phyloP scores from a whole-genome alignment of 257 asterid genomes.

The Salvia hispanica region DNA sequence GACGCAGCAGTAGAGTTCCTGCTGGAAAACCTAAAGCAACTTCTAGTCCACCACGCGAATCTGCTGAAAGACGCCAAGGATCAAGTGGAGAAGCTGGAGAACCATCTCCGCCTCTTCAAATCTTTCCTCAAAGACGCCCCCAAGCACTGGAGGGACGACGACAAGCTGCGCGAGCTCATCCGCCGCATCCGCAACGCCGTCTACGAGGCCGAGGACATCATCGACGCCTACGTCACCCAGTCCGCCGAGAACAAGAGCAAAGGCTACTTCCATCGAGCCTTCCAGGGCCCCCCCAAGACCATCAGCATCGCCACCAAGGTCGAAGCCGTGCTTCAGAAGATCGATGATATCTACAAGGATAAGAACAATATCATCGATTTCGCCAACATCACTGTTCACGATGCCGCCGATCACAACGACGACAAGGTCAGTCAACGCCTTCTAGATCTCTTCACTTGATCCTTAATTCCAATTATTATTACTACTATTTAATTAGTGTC shows the following conservation, averaged over 20 bases:
- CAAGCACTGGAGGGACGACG: conserved; percentile 15
- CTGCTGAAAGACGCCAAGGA: conserved; percentile 17
- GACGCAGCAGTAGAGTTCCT: conserved; percentile 38
- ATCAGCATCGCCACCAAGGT: conserved; percentile 25
- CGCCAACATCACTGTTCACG: not conserved
- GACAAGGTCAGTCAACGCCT: not conserved
- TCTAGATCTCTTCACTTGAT: too few species aligned
- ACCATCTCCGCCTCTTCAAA: conserved; percentile 32
- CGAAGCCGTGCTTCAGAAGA: conserved; percentile 11
- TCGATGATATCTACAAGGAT: conserved; percentile 12
- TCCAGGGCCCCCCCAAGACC: not conserved
- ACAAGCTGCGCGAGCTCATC: conserved; percentile 11
- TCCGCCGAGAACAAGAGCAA: conserved; percentile 28
- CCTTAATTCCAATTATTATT: too few species aligned
- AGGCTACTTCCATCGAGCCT: not conserved
- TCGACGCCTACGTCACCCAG: conserved; percentile 35
- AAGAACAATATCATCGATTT: conserved; percentile 9
- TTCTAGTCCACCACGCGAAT: conserved; percentile 27
- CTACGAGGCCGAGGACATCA: conserved; percentile 36
- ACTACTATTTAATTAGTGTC: too few species aligned
- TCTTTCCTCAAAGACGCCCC: conserved; percentile 34
- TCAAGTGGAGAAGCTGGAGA: conserved; percentile 26
- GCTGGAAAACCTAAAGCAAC: conserved; percentile 35
- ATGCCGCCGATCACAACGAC: not conserved
- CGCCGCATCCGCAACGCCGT: conserved; percentile 29